Evolutionary conservation across 192 early-diverging fungal species (phyloP).

Genomic region (Pilaira anomala): DNA sequence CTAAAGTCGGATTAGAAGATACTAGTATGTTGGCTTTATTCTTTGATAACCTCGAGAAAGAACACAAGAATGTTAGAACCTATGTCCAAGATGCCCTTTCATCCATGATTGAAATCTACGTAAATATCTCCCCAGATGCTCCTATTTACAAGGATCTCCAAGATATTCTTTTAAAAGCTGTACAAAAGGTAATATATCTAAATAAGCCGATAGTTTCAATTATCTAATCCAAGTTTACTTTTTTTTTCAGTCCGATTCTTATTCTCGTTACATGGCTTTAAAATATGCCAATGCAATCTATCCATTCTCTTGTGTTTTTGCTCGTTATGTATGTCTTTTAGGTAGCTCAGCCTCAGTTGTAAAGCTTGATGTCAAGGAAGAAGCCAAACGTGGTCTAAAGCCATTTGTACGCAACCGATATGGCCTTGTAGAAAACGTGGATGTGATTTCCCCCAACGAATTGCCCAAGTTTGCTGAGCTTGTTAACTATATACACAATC

Average conservation of each 20-base stretch:
- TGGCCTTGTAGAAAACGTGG: conserved; percentile 7
- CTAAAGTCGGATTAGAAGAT: conserved; percentile 62
- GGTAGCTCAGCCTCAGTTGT: conserved; percentile 38
- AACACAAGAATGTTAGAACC: conserved; percentile 62
- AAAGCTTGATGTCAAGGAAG: conserved; percentile 55
- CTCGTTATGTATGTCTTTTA: conserved; percentile 64
- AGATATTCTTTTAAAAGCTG: conserved; percentile 51
- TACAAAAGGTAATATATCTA: conserved; percentile 38
- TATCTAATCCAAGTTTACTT: conserved; percentile 1
- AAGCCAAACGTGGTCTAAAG: conserved; percentile 47
- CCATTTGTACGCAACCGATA: conserved; percentile 24
- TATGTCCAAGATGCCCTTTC: conserved; percentile 83
- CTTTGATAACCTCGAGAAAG: conserved; percentile 65
- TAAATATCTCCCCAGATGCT: neutral
- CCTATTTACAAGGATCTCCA: conserved; percentile 35
- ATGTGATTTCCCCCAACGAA: conserved; percentile 17
- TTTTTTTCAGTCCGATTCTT: conserved; percentile 40
- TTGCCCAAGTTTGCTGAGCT: conserved; percentile 33
- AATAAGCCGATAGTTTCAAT: neutral
- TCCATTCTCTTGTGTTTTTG: conserved; percentile 51
- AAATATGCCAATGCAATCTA: conserved; percentile 61
- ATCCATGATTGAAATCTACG: conserved; percentile 69
- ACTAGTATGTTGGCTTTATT: conserved; percentile 58
- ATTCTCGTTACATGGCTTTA: conserved; percentile 56
- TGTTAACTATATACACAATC: conserved; percentile 25